phyloP scores from a whole-genome alignment of 2,329 filamentous ascomycete genomes.

The Sclerotinia minor region DNA sequence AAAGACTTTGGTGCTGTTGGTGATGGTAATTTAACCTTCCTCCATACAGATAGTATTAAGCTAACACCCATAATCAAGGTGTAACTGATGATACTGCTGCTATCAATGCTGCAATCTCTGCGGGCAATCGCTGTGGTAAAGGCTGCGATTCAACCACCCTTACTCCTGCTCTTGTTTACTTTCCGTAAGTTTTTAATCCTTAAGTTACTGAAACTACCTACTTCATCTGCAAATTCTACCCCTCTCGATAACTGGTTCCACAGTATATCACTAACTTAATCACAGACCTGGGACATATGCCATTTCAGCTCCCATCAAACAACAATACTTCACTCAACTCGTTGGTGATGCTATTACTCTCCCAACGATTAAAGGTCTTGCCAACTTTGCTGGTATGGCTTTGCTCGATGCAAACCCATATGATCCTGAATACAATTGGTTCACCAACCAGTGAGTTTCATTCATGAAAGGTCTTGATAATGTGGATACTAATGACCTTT shows the following conservation, averaged over 20 bases:
- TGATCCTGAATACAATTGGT: conserved; percentile 69
- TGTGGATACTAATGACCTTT: neutral
- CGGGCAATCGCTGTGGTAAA: conserved; percentile 75
- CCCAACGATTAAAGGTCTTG: conserved; percentile 73
- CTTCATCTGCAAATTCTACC: neutral
- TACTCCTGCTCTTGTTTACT: conserved; percentile 87
- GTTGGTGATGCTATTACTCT: conserved; percentile 74
- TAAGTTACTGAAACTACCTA: neutral
- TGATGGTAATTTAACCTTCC: conserved; percentile 50
- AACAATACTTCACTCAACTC: conserved; percentile 92
- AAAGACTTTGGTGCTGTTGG: conserved; percentile 73
- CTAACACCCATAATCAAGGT: conserved; percentile 57
- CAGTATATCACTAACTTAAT: conserved; percentile 4
- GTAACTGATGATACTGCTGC: conserved; percentile 78
- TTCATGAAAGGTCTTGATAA: neutral
- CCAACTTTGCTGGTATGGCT: conserved; percentile 78
- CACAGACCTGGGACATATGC: conserved; percentile 72
- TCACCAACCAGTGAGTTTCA: conserved; percentile 61
- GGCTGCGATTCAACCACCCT: conserved; percentile 81
- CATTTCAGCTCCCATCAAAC: conserved; percentile 75
- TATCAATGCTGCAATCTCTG: conserved; percentile 80
- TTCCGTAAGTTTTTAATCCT: conserved; percentile 45
- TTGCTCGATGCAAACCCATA: conserved; percentile 91
- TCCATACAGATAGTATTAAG: neutral
- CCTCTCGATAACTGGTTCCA: neutral